phyloP scores from a whole-genome alignment of 2,329 filamentous ascomycete species.

The Dactylonectria macrodidyma region DNA sequence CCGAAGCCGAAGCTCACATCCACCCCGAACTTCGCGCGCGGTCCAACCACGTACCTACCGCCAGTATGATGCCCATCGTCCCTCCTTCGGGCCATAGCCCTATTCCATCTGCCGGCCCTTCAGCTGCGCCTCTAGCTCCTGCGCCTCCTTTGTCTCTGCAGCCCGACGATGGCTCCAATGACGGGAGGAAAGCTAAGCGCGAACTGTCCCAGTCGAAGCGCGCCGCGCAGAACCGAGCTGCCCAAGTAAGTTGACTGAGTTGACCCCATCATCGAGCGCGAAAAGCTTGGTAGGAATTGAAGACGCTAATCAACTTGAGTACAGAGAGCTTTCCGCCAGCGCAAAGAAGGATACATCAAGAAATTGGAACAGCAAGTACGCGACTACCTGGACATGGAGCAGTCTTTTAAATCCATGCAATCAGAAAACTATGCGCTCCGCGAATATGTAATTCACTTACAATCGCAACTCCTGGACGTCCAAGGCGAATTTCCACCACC shows the following conservation, averaged over 20 bases:
- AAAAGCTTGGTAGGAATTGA: not conserved
- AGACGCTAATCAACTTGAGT: constrained; percentile 42
- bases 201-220: constrained; percentile 96
- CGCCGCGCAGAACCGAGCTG: constrained; percentile 95
- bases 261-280: not conserved
- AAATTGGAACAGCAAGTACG: constrained; percentile 95
- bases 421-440: constrained; percentile 91
- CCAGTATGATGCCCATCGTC: constrained; percentile 58
- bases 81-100: constrained; percentile 53
- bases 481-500: constrained; percentile 88
- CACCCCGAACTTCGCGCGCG: constrained; percentile 63
- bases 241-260: constrained; percentile 78
- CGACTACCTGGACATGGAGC: constrained; percentile 82
- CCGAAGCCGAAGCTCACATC: constrained; percentile 62
- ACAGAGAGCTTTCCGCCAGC: constrained; percentile 95
- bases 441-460: constrained; percentile 93
- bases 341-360: constrained; percentile 98
- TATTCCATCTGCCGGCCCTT: constrained; percentile 46
- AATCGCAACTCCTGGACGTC: constrained; percentile 86
- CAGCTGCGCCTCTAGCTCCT: constrained; percentile 49
- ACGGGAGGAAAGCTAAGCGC: constrained; percentile 85
- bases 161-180: constrained; percentile 51
- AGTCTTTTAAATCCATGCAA: constrained; percentile 85
- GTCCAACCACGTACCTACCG: constrained; percentile 46
- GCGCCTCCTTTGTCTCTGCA: constrained; percentile 49